Base-by-base conservation (phyloP, 768 basidiomycete genomes). In the Postia placenta region DNA sequence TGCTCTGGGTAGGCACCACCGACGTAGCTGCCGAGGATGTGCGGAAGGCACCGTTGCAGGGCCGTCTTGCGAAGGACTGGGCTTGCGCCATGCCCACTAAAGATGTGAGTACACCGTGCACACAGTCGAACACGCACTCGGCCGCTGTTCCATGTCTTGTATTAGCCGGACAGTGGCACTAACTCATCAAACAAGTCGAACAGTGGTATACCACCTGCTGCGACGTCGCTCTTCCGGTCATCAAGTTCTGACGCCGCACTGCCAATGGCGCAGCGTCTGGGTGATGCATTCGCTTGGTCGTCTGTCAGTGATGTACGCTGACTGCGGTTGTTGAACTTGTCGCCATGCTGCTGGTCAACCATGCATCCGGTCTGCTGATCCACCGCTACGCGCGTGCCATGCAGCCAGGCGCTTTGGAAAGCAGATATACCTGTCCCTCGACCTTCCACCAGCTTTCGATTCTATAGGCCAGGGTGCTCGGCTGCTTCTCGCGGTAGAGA, bases 1-100 rank as follows among this genome's bases (percentile, higher is more conserved):
- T 92, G 87, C 59, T 92, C 45, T 92, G 89, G 89, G 70, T 84
- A 26, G 87, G 88, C 1, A 70, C 66, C n/a, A 80, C 79, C 17
- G 75, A 78, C 23, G 69, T 67, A 35, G 42, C 63, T 37, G 66
- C 76, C 19, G 74, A 78, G 35, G 70, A 69, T 24, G 49, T 64
- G 42, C 63, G 69, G 45, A 71, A 69, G 47, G 79, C 79, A n/a
- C 67, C 76, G 0, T 62, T 66, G 36, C 67, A 69, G 30, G 89
- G 89, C 22, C 70, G 63, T 38, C 68, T 92, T 47, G 78, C 78
- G 58, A 74, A 69, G 50, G 89, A 92, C 57, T 92, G 89, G 89
- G 86, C 84, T 20, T 87, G 82, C 59, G 88, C 83, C 25, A 88
- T 90, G 85, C 87, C 88, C 20, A 65, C 77, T 15, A 51, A 55